phyloP scores from a whole-genome alignment of 495 filamentous ascomycete genomes.

The Niebla homalea region DNA sequence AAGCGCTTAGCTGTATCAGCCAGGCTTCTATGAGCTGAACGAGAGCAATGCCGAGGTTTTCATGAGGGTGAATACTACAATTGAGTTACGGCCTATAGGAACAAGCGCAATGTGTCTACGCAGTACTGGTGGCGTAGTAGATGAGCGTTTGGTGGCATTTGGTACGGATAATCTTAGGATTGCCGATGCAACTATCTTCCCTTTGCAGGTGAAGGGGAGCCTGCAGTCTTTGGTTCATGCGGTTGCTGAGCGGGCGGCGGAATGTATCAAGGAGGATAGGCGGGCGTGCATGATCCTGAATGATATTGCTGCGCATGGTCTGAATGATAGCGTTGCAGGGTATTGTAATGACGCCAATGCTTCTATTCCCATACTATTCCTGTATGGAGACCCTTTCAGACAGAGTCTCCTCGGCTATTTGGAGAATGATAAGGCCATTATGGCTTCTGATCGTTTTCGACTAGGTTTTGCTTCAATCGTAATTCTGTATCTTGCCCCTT shows the following conservation, averaged over 20 bases:
- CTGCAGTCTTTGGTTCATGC: conserved; percentile 41
- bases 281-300: too few species aligned
- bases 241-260: conserved; percentile 43
- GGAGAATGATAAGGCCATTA: too few species aligned
- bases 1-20: conserved; percentile 5
- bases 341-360: too few species aligned
- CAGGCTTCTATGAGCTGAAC: conserved; percentile 13
- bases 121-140: conserved; percentile 32
- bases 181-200: conserved; percentile 44
- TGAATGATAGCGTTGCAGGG: too few species aligned
- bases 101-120: conserved; percentile 39
- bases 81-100: conserved; percentile 28
- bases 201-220: conserved; percentile 40
- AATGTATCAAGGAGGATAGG: conserved; percentile 22
- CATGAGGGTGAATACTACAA: conserved; percentile 8
- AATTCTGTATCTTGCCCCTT: too few species aligned
- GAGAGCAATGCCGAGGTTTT: conserved; percentile 10
- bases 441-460: too few species aligned
- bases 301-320: too few species aligned
- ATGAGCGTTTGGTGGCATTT: conserved; percentile 31
- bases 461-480: too few species aligned
- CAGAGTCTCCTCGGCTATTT: too few species aligned
- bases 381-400: too few species aligned
- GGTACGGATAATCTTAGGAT: conserved; percentile 37
- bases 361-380: too few species aligned